Percentiles rank a stretch among this genome's conserved stretches.
phyloP scores from a whole-genome alignment of 805 yeast genomes.

The Barnettozyma sp. region DNA sequence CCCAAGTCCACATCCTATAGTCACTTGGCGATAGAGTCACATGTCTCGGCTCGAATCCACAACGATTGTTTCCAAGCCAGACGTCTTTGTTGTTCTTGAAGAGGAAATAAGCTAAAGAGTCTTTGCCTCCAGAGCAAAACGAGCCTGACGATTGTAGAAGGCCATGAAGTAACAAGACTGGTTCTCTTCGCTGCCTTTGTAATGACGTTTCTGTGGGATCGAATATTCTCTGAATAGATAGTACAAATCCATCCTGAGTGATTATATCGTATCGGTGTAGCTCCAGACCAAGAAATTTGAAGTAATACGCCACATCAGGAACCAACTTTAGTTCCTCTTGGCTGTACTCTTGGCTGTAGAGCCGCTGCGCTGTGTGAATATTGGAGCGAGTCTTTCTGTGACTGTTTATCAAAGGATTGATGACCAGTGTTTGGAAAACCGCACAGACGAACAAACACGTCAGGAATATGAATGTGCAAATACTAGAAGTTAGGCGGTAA shows the following conservation, averaged over 20 bases:
- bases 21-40: constrained; percentile 35
- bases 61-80: constrained; percentile 88
- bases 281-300: constrained; percentile 50
- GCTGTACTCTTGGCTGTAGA: constrained; percentile 4
- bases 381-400: background rate
- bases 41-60: constrained; percentile 77
- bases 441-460: constrained; percentile 14
- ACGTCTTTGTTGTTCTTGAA: constrained; percentile 64
- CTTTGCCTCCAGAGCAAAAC: constrained; percentile 73
- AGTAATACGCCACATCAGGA: constrained; percentile 63
- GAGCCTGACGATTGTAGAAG: constrained; percentile 83
- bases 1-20: constrained; percentile 87
- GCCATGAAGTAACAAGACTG: constrained; percentile 79
- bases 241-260: constrained; percentile 74
- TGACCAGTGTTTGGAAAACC: constrained; percentile 2
- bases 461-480: constrained; percentile 15
- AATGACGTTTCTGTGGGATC: constrained; percentile 33
- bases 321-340: constrained; percentile 32
- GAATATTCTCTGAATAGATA: constrained; percentile 58
- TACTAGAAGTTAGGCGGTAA: constrained; percentile 11
- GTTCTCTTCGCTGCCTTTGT: constrained; percentile 36
- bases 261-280: constrained; percentile 52
- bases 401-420: background rate
- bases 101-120: constrained; percentile 61
- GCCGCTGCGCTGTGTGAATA: too few species aligned